These are phyloP conservation scores for Cyclotella atomus DNA, from an alignment of 108 stramenopile species.

Conservation along the genomic window DNA sequence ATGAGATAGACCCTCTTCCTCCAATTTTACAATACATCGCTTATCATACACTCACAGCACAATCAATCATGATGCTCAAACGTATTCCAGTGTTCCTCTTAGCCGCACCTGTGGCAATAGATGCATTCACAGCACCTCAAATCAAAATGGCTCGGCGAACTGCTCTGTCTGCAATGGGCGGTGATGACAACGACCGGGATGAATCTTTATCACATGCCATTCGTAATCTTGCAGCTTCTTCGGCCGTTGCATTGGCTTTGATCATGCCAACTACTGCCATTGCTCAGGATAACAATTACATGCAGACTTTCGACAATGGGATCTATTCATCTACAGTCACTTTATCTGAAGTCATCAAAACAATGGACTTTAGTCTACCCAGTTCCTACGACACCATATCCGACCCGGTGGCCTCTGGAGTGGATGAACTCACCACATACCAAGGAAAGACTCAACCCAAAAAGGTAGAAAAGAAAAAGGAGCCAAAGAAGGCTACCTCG, in stretches of 20 bases:
- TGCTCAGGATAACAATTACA: slow-evolving; percentile 12
- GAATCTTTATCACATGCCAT: not conserved
- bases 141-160: not conserved
- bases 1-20: no score
- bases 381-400: slow-evolving; percentile 49
- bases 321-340: slow-evolving; percentile 43
- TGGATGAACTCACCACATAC: slow-evolving; percentile 35
- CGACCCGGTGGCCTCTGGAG: slow-evolving; percentile 24
- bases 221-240: slow-evolving; percentile 24
- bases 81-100: not conserved
- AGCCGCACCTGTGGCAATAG: not conserved
- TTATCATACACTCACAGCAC: no score
- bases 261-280: slow-evolving; percentile 29
- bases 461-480: slow-evolving; percentile 21
- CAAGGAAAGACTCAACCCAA: slow-evolving; percentile 10
- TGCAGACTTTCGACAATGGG: not conserved
- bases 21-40: no score
- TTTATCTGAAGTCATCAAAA: slow-evolving; percentile 39
- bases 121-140: not conserved
- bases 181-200: slow-evolving; percentile 1
- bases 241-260: slow-evolving; percentile 24
- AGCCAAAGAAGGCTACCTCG: not conserved
- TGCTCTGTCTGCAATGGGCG: not conserved
- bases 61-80: not conserved
- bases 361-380: slow-evolving; percentile 53